Conservation (phyloP, 805 yeast species). For the Lipomyces spencermartinsiae region DNA sequence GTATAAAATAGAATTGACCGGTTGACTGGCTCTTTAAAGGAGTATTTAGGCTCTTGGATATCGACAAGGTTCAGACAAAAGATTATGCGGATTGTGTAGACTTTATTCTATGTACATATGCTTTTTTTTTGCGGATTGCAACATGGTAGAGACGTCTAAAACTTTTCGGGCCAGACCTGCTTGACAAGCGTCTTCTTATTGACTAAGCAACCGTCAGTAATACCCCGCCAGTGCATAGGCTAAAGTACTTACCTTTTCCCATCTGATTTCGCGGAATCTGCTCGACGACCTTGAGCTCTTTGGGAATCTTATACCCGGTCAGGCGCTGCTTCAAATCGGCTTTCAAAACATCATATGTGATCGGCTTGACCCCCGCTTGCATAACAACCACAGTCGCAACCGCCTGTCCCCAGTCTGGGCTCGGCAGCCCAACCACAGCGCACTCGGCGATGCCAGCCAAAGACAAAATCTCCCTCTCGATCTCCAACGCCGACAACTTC, state of each 20-base stretch:
- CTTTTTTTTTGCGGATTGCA: background rate
- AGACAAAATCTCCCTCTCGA: conserved; percentile 46
- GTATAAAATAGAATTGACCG: too few relatives aligned
- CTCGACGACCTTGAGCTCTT: conserved; percentile 42
- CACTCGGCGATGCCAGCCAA: conserved; percentile 43
- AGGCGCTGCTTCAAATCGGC: conserved; percentile 39
- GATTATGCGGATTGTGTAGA: too few relatives aligned
- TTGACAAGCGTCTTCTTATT: conserved; percentile 45
- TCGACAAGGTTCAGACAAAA: too few relatives aligned
- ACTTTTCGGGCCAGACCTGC: conserved; percentile 39
- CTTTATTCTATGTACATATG: too few relatives aligned
- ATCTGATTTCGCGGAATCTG: conserved; percentile 46
- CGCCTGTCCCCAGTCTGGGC: conserved; percentile 47
- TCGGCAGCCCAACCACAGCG: conserved; percentile 46
- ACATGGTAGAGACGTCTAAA: conserved; percentile 5
- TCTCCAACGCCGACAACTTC: conserved; percentile 46
- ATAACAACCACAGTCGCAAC: conserved; percentile 44
- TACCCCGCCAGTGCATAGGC: background rate
- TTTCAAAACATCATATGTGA: conserved; percentile 39
- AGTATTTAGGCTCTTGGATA: too few relatives aligned
- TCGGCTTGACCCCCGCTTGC: conserved; percentile 29
- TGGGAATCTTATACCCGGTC: conserved; percentile 46
- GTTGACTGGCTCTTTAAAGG: too few relatives aligned
- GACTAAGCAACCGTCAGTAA: conserved; percentile 20
- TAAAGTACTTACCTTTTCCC: conserved; percentile 43